phyloP scores from a whole-genome alignment of 164 flowering plant genomes.

The Vitis riparia region DNA sequence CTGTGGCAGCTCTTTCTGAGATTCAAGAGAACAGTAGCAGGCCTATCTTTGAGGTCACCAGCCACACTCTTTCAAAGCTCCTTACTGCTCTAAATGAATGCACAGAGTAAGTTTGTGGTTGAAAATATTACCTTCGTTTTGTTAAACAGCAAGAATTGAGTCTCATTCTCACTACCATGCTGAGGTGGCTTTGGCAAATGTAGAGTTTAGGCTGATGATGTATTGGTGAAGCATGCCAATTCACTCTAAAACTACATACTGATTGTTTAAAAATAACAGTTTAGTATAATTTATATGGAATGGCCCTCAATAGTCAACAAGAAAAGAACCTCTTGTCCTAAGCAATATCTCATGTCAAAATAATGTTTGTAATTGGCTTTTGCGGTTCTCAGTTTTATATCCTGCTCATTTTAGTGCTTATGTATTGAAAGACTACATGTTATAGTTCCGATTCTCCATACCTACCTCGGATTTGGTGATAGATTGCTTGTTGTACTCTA shows the following conservation, averaged over 20 bases:
- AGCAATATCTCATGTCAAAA: not conserved
- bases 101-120: conserved; percentile 71
- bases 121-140: not conserved
- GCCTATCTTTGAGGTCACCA: conserved; percentile 90
- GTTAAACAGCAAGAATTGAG: not conserved
- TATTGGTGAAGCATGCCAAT: not conserved
- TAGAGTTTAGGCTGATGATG: not conserved
- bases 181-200: too few species aligned
- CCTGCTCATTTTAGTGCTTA: too few species aligned
- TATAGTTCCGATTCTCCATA: too few species aligned
- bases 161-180: not conserved
- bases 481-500: too few species aligned
- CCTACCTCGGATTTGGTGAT: too few species aligned
- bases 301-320: too few species aligned
- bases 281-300: not conserved
- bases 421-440: too few species aligned
- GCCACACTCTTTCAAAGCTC: conserved; percentile 86
- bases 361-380: not conserved
- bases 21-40: conserved; percentile 86
- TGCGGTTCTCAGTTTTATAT: too few species aligned
- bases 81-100: conserved; percentile 97
- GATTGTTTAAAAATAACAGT: not conserved
- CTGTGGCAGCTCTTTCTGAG: conserved; percentile 98
- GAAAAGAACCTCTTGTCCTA: not conserved
- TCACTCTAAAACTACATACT: not conserved